phyloP scores from a whole-genome alignment of 2,329 filamentous ascomycete genomes.

The Neonectria ditissima region DNA sequence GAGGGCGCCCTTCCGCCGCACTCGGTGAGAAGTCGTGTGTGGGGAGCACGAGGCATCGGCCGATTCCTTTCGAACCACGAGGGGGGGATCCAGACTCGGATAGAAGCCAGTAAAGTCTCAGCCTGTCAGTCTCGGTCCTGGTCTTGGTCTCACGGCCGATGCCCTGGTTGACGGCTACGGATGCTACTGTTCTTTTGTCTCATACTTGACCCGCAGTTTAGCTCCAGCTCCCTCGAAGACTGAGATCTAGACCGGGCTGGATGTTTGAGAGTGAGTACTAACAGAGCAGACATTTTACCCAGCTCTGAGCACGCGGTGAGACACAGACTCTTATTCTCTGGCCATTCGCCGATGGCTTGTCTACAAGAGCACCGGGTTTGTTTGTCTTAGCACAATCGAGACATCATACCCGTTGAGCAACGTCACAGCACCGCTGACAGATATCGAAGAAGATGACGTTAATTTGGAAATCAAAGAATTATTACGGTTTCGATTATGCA shows the following conservation, averaged over 20 bases:
- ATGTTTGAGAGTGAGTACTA: not conserved
- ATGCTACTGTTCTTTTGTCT: not conserved
- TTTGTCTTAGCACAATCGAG: not conserved
- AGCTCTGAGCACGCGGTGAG: not conserved
- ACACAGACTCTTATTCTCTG: not conserved
- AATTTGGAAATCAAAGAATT: not conserved
- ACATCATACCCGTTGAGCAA: not conserved
- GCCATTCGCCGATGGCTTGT: not conserved
- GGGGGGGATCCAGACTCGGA: not conserved
- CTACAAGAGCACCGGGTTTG: not conserved
- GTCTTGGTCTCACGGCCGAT: not conserved
- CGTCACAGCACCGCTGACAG: not conserved
- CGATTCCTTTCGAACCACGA: not conserved
- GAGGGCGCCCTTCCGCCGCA: constrained; percentile 4
- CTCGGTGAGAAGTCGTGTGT: not conserved
- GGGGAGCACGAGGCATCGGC: not conserved
- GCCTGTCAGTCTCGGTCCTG: not conserved
- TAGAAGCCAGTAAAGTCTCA: not conserved
- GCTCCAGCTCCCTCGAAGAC: not conserved
- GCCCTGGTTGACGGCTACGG: not conserved
- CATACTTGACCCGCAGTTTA: not conserved
- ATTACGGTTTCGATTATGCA: constrained; percentile 28
- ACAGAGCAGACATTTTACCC: not conserved
- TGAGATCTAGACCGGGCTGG: not conserved
- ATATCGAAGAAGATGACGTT: not conserved